Conservation (phyloP, 768 basidiomycete species). For the Suillus subaureus region DNA sequence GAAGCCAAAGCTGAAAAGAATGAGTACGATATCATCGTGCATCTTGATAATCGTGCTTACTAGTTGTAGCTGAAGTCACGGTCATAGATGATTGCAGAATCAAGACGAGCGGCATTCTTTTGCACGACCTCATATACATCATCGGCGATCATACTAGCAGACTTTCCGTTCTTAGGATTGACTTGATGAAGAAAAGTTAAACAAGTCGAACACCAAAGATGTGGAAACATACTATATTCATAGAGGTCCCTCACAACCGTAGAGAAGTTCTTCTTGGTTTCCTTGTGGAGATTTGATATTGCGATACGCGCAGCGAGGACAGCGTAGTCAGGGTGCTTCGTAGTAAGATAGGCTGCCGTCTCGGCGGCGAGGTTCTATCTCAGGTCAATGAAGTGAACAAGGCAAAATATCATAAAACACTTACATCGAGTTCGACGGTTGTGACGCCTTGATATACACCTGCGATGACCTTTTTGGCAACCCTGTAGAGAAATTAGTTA, state of each 20-base stretch:
- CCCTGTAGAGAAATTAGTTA: conserved; percentile 44
- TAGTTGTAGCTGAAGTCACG: conserved; percentile 98
- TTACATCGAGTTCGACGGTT: conserved; percentile 93
- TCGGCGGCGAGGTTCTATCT: conserved; percentile 91
- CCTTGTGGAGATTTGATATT: conserved; percentile 98
- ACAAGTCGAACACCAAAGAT: neutral
- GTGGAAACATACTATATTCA: conserved; percentile 65
- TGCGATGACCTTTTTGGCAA: conserved; percentile 89
- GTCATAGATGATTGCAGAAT: conserved; percentile 96
- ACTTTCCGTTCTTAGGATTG: conserved; percentile 90
- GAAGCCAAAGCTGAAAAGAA: conserved; percentile 83
- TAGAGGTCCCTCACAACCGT: conserved; percentile 91
- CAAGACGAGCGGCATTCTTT: conserved; percentile 78
- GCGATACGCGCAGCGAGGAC: conserved; percentile 98
- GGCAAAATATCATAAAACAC: conserved; percentile 29
- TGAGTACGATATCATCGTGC: conserved; percentile 5
- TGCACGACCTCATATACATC: conserved; percentile 82
- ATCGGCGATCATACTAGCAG: conserved; percentile 90
- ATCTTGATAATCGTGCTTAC: conserved; percentile 45
- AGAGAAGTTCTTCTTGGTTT: conserved; percentile 97
- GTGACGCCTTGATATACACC: conserved; percentile 97
- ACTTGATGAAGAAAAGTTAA: conserved; percentile 45
- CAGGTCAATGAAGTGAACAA: conserved; percentile 11
- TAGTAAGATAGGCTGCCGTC: conserved; percentile 96
- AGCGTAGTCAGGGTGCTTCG: conserved; percentile 97